Base-by-base conservation (phyloP, 2,329 filamentous ascomycete species). In the Colletotrichum australisinense region DNA sequence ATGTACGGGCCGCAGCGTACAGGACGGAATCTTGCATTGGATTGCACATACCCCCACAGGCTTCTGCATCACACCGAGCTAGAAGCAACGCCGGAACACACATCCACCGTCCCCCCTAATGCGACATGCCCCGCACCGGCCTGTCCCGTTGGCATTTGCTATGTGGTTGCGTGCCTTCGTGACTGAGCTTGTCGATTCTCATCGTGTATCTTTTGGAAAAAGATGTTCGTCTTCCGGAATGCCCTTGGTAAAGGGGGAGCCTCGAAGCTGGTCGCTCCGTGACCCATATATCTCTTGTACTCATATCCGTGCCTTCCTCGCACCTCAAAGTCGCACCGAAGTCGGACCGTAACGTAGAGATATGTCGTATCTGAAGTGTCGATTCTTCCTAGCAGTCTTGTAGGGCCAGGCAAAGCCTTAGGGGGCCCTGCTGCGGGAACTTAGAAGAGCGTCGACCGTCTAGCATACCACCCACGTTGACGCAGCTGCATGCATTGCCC, bases 11-110 rank as follows among this genome's bases (percentile, higher is more conserved):
- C 52, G 69, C 59, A 52, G 35, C 52, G 71, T 67, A 62, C 71
- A 70, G 71, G 56, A 67, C 71, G 71, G 71, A 73, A 73, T 72
- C 71, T 73, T 72, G 71, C 71, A 67, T 73, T 71, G 67, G 49
- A 52, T 42, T 66, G 60, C 52, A 66, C 71, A 73, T 62, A 46
- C 46, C 67, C 67, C 64, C 67, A 57, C 60, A 46, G 66, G 67
- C 71, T 73, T 71, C 65, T 69, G 59, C 59, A 53, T 52, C 52
- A 56, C 55, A 38, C 42, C 60, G 28, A 24, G 38, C 26, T 56
- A 60, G 64, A 62, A 22, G 67, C 38, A 56, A 60, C 69, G 63
- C 53, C 49, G 52, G 22, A 58, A 72, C 35, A 68, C 69, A 62
- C 22, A 32, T 63, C 57, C 49, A 72, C 57, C 35, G 58, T 35